Percentiles rank a stretch among this genome's conserved stretches.
These are phyloP conservation scores for Mycena pura DNA, from an alignment of 768 basidiomycete species.

Conservation along the genomic window DNA sequence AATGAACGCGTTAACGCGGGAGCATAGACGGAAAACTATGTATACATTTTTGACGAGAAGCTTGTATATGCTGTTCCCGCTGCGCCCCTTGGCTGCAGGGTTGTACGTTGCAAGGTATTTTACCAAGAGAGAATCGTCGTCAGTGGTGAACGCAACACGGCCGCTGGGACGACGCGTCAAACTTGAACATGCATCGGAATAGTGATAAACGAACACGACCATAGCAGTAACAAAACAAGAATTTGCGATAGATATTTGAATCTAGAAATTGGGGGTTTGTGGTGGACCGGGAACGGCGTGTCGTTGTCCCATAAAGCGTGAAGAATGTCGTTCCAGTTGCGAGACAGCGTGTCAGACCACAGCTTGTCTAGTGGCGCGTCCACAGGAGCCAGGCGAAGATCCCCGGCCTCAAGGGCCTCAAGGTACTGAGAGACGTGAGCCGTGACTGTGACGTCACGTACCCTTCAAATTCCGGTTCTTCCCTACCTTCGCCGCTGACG, in stretches of 20 bases:
- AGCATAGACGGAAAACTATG: neutral
- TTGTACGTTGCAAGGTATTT: conserved; percentile 59
- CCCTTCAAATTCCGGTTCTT: conserved; percentile 14
- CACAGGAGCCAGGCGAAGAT: no score
- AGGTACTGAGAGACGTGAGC: neutral
- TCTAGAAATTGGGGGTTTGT: neutral
- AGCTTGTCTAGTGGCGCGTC: neutral
- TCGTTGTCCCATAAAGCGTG: neutral
- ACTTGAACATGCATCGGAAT: neutral
- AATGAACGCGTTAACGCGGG: neutral
- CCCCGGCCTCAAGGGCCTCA: neutral
- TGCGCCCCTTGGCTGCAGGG: conserved; percentile 47
- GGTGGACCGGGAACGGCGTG: no score
- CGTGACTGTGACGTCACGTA: neutral
- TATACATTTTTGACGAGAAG: conserved; percentile 54
- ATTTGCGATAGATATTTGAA: neutral
- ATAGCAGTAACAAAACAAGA: neutral
- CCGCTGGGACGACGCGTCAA: neutral
- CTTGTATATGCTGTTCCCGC: conserved; percentile 53
- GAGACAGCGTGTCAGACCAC: neutral
- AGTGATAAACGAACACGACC: conserved; percentile 2
- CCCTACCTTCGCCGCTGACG: conserved; percentile 14
- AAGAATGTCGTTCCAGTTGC: neutral
- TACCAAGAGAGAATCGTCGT: conserved; percentile 51
- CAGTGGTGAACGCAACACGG: conserved; percentile 38